Evolutionary conservation across 129 eudicot genomes (phyloP).

Genomic region (Tagetes erecta): DNA sequence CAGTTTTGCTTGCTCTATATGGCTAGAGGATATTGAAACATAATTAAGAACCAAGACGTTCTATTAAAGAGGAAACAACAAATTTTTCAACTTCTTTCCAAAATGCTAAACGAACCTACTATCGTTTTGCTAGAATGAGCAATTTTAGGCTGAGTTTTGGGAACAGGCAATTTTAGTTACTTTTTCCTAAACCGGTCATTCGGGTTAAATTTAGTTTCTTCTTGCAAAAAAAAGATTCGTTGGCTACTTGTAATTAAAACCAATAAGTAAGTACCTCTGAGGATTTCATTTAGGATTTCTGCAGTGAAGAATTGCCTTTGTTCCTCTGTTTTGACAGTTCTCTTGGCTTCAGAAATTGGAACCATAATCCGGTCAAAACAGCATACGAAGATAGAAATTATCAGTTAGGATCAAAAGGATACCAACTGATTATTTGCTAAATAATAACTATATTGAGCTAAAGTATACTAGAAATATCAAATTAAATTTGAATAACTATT

Average conservation of each 20-base stretch:
- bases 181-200: no score
- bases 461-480: not conserved
- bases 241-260: not conserved
- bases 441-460: not conserved
- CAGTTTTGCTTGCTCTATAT: constrained; percentile 34
- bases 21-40: constrained; percentile 19
- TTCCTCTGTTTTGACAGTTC: constrained; percentile 5
- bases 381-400: not conserved
- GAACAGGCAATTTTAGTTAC: not conserved
- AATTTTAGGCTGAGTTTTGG: not conserved
- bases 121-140: no score
- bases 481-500: not conserved
- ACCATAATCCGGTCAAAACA: constrained; percentile 12
- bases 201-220: no score
- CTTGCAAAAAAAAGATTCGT: not conserved
- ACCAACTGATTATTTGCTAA: not conserved
- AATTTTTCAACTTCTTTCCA: not conserved
- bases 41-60: constrained; percentile 17
- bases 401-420: not conserved
- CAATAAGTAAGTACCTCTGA: constrained; percentile 37
- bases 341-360: constrained; percentile 17
- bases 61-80: not conserved
- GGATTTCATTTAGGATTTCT: constrained; percentile 23
- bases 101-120: not conserved
- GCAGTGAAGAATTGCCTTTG: constrained; percentile 27